Conservation (phyloP, 2,329 filamentous ascomycete genomes). For the Emmonsia crescens region DNA sequence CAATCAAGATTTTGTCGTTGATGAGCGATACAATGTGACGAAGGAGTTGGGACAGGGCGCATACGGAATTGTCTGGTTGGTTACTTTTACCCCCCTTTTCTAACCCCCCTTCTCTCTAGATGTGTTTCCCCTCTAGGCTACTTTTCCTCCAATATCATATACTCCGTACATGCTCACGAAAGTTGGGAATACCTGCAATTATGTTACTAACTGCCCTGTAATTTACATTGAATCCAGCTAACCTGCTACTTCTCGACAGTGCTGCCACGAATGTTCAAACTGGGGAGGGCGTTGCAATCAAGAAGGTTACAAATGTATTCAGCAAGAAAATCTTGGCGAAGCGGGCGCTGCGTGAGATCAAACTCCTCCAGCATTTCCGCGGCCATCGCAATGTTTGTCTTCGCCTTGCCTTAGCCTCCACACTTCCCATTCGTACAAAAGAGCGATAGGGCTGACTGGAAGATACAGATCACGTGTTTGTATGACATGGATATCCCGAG, state of each 20-base stretch:
- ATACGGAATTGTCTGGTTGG: conserved; percentile 96
- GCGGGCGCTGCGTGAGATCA: conserved; percentile 94
- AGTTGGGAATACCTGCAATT: neutral
- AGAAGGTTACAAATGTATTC: conserved; percentile 99
- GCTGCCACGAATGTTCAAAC: conserved; percentile 87
- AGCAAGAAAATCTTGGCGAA: conserved; percentile 99
- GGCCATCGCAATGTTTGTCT: conserved; percentile 68
- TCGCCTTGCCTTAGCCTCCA: neutral
- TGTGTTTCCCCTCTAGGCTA: neutral
- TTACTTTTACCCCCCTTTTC: conserved; percentile 11
- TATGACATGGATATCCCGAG: conserved; percentile 99
- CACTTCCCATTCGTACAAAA: neutral
- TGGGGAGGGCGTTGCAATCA: conserved; percentile 91
- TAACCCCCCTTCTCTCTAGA: neutral
- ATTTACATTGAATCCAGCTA: neutral
- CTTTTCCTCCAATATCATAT: neutral
- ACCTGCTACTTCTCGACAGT: conserved; percentile 37
- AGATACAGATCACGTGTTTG: conserved; percentile 78
- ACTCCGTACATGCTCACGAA: neutral
- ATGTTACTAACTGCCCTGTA: neutral
- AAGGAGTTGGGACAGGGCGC: conserved; percentile 98
- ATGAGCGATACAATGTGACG: conserved; percentile 95
- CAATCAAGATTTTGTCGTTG: conserved; percentile 98
- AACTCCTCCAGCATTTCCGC: conserved; percentile 94
- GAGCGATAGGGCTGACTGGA: conserved; percentile 25